A percentile compares a stretch with the other conserved stretches of the same genome.
Conservation (phyloP, 805 yeast genomes). For the Jamesozyma jinghongensis region DNA sequence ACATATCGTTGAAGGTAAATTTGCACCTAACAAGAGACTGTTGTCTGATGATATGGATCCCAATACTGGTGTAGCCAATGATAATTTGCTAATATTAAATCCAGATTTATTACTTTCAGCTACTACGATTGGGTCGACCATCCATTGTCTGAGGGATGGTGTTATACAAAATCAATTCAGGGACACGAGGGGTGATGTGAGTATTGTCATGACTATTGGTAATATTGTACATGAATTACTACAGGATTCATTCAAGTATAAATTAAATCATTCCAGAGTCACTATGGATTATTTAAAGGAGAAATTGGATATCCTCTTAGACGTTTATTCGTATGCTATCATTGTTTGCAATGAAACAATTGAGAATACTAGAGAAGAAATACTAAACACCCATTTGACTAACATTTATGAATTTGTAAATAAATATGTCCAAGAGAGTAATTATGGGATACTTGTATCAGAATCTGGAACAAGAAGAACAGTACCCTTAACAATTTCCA, state of each 20-base stretch:
- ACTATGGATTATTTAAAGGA: constrained; percentile 23
- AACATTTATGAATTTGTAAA: constrained; percentile 47
- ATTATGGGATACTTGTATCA: constrained; percentile 17
- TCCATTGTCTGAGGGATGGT: constrained; percentile 64
- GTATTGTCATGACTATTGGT: constrained; percentile 68
- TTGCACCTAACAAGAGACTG: constrained; percentile 19
- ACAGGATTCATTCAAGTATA: constrained; percentile 38
- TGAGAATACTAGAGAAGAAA: constrained; percentile 35
- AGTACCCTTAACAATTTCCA: constrained; percentile 44
- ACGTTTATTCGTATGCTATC: constrained; percentile 40
- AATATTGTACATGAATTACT: constrained; percentile 71
- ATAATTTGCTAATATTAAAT: constrained; percentile 62
- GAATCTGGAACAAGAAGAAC: constrained; percentile 28
- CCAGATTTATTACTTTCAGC: constrained; percentile 82
- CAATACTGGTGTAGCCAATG: constrained; percentile 27
- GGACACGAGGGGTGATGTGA: constrained; percentile 50
- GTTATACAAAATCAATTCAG: constrained; percentile 48
- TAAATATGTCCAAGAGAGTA: constrained; percentile 33
- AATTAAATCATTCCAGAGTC: constrained; percentile 19
- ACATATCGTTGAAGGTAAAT: constrained; percentile 45
- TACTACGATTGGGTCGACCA: constrained; percentile 68
- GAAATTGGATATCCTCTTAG: constrained; percentile 34
- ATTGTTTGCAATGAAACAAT: constrained; percentile 45
- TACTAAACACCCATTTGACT: constrained; percentile 39
- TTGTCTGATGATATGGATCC: constrained; percentile 26